Evolutionary conservation across 352 stramenopile genomes (phyloP).

Genomic region (Phytophthora pluvialis): DNA sequence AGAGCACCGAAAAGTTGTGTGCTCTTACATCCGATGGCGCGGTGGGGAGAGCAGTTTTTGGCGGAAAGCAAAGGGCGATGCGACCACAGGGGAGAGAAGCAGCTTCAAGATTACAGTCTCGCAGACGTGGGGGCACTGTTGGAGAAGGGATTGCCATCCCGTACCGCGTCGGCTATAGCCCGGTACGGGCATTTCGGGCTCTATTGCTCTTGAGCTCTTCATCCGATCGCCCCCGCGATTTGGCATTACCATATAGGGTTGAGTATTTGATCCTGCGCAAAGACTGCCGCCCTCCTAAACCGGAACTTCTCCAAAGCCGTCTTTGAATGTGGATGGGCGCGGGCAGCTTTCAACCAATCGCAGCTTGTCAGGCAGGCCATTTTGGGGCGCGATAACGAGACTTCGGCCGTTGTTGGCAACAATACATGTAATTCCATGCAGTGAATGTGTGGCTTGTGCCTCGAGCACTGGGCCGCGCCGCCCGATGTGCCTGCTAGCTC

Average conservation of each 20-base stretch:
- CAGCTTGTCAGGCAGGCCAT: constrained; percentile 5
- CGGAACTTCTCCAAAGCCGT: constrained; percentile 8
- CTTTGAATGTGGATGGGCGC: constrained; percentile 10
- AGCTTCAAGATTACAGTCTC: too few relatives aligned
- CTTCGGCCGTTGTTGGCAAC: too few relatives aligned
- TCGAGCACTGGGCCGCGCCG: neutral
- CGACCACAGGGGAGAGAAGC: too few relatives aligned
- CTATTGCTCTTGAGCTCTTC: constrained; percentile 23
- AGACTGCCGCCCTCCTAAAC: constrained; percentile 12
- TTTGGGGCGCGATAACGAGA: too few relatives aligned
- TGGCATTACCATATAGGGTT: neutral
- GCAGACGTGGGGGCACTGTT: too few relatives aligned
- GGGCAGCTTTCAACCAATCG: constrained; percentile 12
- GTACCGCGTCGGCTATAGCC: too few relatives aligned
- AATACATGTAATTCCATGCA: neutral
- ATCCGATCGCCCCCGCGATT: constrained; percentile 2
- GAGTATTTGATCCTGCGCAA: constrained; percentile 8
- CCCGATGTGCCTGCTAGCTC: neutral
- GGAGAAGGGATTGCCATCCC: too few relatives aligned
- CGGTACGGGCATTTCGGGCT: neutral
- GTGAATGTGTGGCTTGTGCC: neutral
- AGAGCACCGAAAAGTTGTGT: neutral
- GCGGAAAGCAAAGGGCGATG: too few relatives aligned
- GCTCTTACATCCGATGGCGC: neutral
- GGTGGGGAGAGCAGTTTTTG: too few relatives aligned